Base-by-base conservation (phyloP, 305 asterid species). In the Fraxinus velutina region DNA sequence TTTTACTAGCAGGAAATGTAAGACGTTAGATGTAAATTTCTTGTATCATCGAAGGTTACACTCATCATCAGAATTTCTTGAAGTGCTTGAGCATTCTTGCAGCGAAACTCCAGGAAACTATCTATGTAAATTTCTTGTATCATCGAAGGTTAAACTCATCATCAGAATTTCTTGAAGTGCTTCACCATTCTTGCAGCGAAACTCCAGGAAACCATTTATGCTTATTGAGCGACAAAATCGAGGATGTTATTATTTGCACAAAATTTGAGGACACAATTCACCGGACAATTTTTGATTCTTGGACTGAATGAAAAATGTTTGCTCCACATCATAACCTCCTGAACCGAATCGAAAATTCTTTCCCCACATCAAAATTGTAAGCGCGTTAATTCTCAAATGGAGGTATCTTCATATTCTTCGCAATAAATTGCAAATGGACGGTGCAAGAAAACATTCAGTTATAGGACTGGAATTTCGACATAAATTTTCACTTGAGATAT, bases 11-110 rank as follows among this genome's bases (percentile, higher is more conserved):
- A 83, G 81, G 66, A 55, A 27, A 81, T 72, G 52, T 32, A 39
- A 78, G 30, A 76, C 79, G 83, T 60, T 32, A 34, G 79, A 73
- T 80, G 90, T 86, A 88, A 80, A 82, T 74, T 75, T 73, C 42
- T 29, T 70, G 75, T 70, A 70, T 32, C 44, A 32, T 70, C 21
- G 17, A 32, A n/a, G 10, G 44, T 70, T 70, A 70, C n/a, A 32
- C 34, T 15, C 24, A 70, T 70, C 21, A 70, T 15, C 42, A 32
- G 22, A 32, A 30, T 32, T 70, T 70, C 44, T 13, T 30, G 5
- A 24, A 66, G 73, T 27, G 73, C 33, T 9, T 9, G 32, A 5
- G 42, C 75, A 30, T 30, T 30, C 21, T 22, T 62, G 72, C 30
- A 2, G 13, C 8, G 2, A 17, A 55, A 17, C 21, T 55, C 24